These are phyloP conservation scores for Amoebophrya sp. DNA, from an alignment of 169 alveolate species.

Conservation along the genomic window DNA sequence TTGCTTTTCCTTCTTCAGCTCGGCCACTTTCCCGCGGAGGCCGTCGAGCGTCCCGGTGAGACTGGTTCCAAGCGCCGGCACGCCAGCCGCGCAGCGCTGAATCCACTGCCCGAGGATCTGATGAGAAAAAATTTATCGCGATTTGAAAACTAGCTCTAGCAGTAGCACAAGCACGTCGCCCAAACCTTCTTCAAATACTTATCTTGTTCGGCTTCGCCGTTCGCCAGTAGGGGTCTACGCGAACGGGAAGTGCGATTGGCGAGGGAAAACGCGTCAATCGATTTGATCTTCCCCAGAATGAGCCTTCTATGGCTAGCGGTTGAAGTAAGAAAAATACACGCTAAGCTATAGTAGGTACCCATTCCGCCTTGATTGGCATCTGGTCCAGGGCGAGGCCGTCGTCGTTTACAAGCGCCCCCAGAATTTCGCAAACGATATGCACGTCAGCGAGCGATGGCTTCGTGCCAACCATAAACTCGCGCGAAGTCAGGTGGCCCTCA, in stretches of 20 bases:
- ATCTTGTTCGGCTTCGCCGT: no score
- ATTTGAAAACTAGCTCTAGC: no score
- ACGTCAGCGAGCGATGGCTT: neutral
- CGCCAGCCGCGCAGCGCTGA: neutral
- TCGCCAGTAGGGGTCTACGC: no score
- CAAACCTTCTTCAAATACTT: no score
- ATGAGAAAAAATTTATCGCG: no score
- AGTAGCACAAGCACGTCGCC: no score
- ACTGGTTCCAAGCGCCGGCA: neutral
- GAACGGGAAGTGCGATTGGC: no score
- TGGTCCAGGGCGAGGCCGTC: neutral
- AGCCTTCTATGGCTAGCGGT: no score
- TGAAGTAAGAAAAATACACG: no score
- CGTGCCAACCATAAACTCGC: neutral
- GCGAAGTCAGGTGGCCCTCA: neutral
- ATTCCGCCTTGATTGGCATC: neutral
- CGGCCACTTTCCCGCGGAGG: neutral
- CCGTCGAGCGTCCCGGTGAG: neutral
- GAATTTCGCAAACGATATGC: neutral
- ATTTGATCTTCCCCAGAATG: no score
- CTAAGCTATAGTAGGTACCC: no score
- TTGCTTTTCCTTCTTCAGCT: neutral
- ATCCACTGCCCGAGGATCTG: neutral
- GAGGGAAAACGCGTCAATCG: no score
- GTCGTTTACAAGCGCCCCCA: neutral